These are phyloP conservation scores for Erodium maritimum DNA, from an alignment of 345 rosid genomes.

Conservation along the genomic window DNA sequence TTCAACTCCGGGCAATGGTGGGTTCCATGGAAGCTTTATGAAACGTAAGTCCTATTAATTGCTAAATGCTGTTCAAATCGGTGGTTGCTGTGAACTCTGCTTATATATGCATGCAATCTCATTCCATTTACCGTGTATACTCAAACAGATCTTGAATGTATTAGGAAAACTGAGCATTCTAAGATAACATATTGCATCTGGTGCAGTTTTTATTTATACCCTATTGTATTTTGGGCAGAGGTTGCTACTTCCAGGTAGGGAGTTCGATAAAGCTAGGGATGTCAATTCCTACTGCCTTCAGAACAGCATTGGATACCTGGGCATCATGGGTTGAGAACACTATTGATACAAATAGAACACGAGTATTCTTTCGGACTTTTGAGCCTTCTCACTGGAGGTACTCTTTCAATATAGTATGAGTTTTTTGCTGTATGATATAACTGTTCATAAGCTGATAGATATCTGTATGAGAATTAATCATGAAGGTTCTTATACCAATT, in stretches of 20 bases:
- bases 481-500: not conserved
- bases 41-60: constrained; percentile 42
- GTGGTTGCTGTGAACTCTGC: not conserved
- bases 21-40: constrained; percentile 93
- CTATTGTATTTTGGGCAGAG: constrained; percentile 38
- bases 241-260: constrained; percentile 84
- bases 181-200: too few relatives aligned
- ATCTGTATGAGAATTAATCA: not conserved
- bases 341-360: constrained; percentile 50
- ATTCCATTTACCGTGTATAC: not conserved
- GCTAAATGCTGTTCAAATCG: not conserved
- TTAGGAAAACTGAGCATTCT: too few relatives aligned
- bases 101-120: not conserved
- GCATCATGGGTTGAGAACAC: constrained; percentile 57
- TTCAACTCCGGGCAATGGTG: constrained; percentile 96
- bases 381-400: constrained; percentile 96
- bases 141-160: too few relatives aligned
- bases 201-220: constrained; percentile 9
- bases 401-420: too few relatives aligned
- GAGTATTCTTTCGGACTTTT: constrained; percentile 61
- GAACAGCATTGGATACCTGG: constrained; percentile 72
- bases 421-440: too few relatives aligned
- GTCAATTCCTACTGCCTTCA: constrained; percentile 68
- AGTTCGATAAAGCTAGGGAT: constrained; percentile 68
- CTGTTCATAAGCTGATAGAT: not conserved